A percentile compares a stretch with the other conserved stretches of the same genome.
phyloP scores from a whole-genome alignment of 1,284 basidiomycete species.

The Fistulinella cinereoalba region DNA sequence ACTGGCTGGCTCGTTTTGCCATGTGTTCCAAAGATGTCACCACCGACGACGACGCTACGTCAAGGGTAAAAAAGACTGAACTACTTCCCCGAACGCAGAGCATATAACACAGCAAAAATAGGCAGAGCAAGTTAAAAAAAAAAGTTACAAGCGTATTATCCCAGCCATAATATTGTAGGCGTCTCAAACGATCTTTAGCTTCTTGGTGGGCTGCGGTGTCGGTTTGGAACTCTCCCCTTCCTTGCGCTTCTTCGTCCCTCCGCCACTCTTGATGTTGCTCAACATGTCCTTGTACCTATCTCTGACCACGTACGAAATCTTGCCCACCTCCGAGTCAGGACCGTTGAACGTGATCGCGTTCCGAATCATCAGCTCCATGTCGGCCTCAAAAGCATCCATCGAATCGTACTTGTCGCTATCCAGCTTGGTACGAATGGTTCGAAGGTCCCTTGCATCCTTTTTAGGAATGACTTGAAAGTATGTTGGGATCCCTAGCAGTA shows the following conservation, averaged over 20 bases:
- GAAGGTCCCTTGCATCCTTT: slow-evolving; percentile 86
- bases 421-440: slow-evolving; percentile 79
- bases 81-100: slow-evolving; percentile 10
- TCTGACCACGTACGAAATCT: slow-evolving; percentile 49
- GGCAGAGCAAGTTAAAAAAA: slow-evolving; percentile 26
- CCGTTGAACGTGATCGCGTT: slow-evolving; percentile 90
- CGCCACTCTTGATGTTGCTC: slow-evolving; percentile 44
- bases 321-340: slow-evolving; percentile 70
- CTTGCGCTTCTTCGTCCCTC: slow-evolving; percentile 58
- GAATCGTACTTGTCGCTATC: slow-evolving; percentile 82
- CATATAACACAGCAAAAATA: slow-evolving; percentile 31
- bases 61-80: background rate
- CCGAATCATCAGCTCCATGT: slow-evolving; percentile 80
- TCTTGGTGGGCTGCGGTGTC: slow-evolving; percentile 67
- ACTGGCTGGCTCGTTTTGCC: no score
- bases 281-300: slow-evolving; percentile 55
- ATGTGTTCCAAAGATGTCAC: no score
- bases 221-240: slow-evolving; percentile 54
- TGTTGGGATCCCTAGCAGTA: slow-evolving; percentile 73
- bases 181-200: slow-evolving; percentile 50
- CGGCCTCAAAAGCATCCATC: slow-evolving; percentile 74
- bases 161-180: slow-evolving; percentile 18
- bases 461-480: slow-evolving; percentile 81
- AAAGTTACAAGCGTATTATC: slow-evolving; percentile 34
- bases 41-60: no score